Conservation (phyloP, 768 basidiomycete species). For the Boletus vinaceobasis region DNA sequence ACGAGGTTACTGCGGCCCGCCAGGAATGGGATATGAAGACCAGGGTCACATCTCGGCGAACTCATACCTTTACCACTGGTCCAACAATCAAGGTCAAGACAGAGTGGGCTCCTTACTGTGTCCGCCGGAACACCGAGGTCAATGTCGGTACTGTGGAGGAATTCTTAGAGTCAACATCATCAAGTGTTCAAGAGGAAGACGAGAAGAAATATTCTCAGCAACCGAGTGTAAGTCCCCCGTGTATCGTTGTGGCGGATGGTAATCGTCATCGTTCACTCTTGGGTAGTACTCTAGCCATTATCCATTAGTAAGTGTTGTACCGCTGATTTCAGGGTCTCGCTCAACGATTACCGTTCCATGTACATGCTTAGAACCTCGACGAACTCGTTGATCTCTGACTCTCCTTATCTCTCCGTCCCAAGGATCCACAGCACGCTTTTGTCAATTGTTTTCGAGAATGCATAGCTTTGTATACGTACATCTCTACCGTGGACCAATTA, state of each 20-base stretch:
- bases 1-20: slow-evolving; percentile 15
- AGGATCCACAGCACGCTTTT: not conserved
- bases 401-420: not conserved
- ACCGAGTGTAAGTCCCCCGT: slow-evolving; percentile 13
- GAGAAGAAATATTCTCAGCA: slow-evolving; percentile 12
- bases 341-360: not conserved
- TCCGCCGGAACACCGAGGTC: slow-evolving; percentile 16
- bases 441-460: not conserved
- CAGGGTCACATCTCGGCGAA: slow-evolving; percentile 6
- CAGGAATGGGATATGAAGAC: slow-evolving; percentile 4
- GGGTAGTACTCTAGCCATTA: slow-evolving; percentile 24
- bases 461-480: not conserved
- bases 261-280: not conserved
- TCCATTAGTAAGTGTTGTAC: slow-evolving; percentile 15
- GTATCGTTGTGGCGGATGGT: not conserved
- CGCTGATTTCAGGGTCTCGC: not conserved
- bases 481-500: not conserved
- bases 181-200: not conserved
- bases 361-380: slow-evolving; percentile 18
- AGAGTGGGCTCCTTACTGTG: not conserved
- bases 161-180: not conserved
- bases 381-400: slow-evolving; percentile 21
- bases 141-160: slow-evolving; percentile 4
- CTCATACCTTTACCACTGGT: slow-evolving; percentile 6
- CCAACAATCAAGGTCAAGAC: not conserved